These are phyloP conservation scores for Debaryomyces fabryi DNA, from an alignment of 1,139 yeast genomes.

Conservation along the genomic window DNA sequence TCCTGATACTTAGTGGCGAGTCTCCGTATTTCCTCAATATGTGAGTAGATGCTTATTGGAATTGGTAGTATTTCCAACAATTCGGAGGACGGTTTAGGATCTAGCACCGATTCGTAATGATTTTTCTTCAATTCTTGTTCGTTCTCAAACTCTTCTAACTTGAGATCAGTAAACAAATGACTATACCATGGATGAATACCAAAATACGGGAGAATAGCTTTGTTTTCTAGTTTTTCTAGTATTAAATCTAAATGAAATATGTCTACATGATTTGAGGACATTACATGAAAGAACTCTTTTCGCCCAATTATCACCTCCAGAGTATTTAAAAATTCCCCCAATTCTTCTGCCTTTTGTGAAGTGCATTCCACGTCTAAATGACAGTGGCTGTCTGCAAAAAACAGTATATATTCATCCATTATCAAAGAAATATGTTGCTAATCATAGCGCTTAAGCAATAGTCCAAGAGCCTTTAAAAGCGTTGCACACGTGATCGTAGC, in stretches of 20 bases:
- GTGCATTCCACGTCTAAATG: constrained; percentile 22
- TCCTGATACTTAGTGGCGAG: constrained; percentile 25
- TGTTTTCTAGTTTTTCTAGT: constrained; percentile 26
- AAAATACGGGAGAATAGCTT: constrained; percentile 56
- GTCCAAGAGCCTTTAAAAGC: neutral
- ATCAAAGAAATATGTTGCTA: neutral
- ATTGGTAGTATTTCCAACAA: constrained; percentile 58
- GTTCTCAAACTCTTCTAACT: constrained; percentile 17
- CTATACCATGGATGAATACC: constrained; percentile 94
- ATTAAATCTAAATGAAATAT: constrained; percentile 36
- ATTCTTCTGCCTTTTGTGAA: constrained; percentile 11
- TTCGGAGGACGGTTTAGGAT: constrained; percentile 43
- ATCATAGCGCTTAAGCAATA: neutral
- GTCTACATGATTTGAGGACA: constrained; percentile 65
- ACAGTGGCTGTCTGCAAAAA: constrained; percentile 24
- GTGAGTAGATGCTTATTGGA: constrained; percentile 52
- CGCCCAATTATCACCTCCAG: neutral
- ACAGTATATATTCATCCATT: constrained; percentile 3
- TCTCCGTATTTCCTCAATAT: constrained; percentile 32
- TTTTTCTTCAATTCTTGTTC: constrained; percentile 31
- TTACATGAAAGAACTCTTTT: constrained; percentile 32
- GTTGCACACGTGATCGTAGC: constrained; percentile 7
- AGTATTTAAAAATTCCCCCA: constrained; percentile 15
- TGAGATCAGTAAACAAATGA: constrained; percentile 53
- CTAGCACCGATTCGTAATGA: constrained; percentile 61